These are phyloP conservation scores for Castanospermum australe DNA, from an alignment of 306 rosid species.

Conservation along the genomic window DNA sequence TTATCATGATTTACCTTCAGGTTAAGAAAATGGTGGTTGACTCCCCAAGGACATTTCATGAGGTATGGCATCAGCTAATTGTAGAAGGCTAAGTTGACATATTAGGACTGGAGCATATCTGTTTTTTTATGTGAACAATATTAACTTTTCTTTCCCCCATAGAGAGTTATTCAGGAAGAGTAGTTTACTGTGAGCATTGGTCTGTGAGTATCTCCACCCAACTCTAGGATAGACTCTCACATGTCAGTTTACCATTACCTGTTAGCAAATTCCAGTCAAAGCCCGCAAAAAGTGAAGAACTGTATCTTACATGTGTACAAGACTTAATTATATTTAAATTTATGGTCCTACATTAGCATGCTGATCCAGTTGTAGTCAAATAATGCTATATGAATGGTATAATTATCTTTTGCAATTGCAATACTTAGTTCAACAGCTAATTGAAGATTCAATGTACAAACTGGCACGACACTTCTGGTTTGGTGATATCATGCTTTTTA, in stretches of 20 bases:
- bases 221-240: constrained; percentile 4
- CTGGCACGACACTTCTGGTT: constrained; percentile 13
- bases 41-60: constrained; percentile 92
- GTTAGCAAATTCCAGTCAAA: constrained; percentile 9
- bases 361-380: constrained; percentile 16
- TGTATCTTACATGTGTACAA: constrained; percentile 8
- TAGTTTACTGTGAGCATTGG: neutral
- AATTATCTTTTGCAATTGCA: constrained; percentile 6
- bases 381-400: constrained; percentile 20
- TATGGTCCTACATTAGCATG: constrained; percentile 17
- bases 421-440: neutral
- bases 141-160: neutral
- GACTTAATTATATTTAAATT: neutral
- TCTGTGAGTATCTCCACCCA: neutral
- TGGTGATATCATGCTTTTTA: constrained; percentile 16
- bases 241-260: neutral
- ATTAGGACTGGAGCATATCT: constrained; percentile 7
- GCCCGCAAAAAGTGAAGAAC: neutral
- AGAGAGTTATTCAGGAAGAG: neutral
- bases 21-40: constrained; percentile 90
- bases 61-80: constrained; percentile 51
- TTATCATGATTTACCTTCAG: constrained; percentile 46
- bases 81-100: constrained; percentile 4
- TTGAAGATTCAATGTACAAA: constrained; percentile 18
- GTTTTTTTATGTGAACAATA: constrained; percentile 9